Evolutionary conservation across 1,139 yeast genomes (phyloP).

Genomic region (Scheffersomyces cryptocercus): DNA sequence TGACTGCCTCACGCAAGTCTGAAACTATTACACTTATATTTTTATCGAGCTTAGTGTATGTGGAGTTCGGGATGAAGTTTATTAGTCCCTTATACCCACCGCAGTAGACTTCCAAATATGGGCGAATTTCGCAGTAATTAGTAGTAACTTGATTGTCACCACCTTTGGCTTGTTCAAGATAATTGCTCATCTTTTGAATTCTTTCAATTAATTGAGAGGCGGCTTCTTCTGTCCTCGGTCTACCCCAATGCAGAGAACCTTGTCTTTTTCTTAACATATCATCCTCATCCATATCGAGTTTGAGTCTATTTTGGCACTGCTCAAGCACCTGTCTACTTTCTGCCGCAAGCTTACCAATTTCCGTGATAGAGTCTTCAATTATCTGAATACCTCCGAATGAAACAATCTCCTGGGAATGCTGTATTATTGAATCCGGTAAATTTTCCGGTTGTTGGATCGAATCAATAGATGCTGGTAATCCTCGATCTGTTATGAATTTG

Average conservation of each 20-base stretch:
- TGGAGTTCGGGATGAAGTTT: constrained; percentile 52
- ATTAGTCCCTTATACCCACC: constrained; percentile 44
- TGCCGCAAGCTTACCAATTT: constrained; percentile 43
- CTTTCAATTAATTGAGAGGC: constrained; percentile 37
- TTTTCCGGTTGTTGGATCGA: constrained; percentile 63
- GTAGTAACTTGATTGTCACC: constrained; percentile 59
- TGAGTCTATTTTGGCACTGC: constrained; percentile 49
- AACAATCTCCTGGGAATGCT: constrained; percentile 57
- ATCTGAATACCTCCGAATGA: constrained; percentile 53
- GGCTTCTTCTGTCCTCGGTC: constrained; percentile 41
- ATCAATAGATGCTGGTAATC: constrained; percentile 65
- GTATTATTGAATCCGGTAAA: constrained; percentile 57
- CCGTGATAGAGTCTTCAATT: constrained; percentile 46
- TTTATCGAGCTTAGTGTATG: constrained; percentile 42
- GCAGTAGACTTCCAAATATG: constrained; percentile 44
- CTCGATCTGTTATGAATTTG: constrained; percentile 42
- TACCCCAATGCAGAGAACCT: constrained; percentile 53
- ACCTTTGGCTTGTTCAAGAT: constrained; percentile 56
- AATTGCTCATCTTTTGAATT: constrained; percentile 45
- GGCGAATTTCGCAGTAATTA: constrained; percentile 46
- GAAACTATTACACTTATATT: constrained; percentile 34
- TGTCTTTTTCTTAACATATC: constrained; percentile 38
- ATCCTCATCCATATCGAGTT: constrained; percentile 59
- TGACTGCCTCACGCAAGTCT: constrained; percentile 37
- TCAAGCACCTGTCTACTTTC: constrained; percentile 39